phyloP scores from a whole-genome alignment of 2,329 filamentous ascomycete species.

The Diaporthe destruens region DNA sequence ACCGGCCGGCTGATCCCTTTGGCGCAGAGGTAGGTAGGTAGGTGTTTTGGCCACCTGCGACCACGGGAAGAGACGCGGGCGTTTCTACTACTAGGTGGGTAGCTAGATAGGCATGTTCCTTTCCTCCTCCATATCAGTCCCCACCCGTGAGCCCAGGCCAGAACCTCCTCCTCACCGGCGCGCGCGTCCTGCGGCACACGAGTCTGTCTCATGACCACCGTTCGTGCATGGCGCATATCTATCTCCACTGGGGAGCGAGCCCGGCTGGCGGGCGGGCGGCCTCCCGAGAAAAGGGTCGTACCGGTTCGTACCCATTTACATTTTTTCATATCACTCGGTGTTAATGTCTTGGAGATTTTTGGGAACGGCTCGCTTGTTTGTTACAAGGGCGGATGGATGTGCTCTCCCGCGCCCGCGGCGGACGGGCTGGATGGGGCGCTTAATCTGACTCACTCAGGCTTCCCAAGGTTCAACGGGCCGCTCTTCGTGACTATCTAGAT shows the following conservation, averaged over 20 bases:
- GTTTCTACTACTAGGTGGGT: not conserved
- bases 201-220: slow-evolving; percentile 7
- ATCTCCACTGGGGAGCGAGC: not conserved
- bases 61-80: not conserved
- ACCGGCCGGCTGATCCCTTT: not conserved
- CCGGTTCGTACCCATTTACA: not conserved
- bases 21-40: no score
- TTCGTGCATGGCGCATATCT: not conserved
- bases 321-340: no score
- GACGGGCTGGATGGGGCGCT: no score
- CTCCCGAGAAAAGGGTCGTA: not conserved
- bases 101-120: no score
- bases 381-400: no score
- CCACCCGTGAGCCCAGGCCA: not conserved
- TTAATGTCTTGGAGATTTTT: no score
- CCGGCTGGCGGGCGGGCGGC: not conserved
- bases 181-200: not conserved
- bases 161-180: not conserved
- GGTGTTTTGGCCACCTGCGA: not conserved
- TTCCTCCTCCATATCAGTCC: not conserved
- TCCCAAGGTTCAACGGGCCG: slow-evolving; percentile 24
- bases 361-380: not conserved
- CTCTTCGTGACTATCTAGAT: slow-evolving; percentile 5
- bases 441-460: slow-evolving; percentile 4
- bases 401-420: no score